Base-by-base conservation (phyloP, 176 grass and related monocot species). In the Thalia dealbata region DNA sequence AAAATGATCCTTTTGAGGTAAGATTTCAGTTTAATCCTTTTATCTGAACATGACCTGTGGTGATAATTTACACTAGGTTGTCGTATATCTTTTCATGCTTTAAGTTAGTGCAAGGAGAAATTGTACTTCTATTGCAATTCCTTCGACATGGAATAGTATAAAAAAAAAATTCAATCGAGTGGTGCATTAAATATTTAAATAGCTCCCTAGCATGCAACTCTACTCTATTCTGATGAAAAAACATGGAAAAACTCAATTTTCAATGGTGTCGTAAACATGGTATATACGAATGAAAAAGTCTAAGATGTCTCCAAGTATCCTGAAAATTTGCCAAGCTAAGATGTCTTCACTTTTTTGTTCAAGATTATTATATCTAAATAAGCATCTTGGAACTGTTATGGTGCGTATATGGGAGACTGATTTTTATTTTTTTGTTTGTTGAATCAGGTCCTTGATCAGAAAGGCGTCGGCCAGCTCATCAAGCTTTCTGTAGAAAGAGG, bases 1-100 rank as follows among this genome's bases (percentile, higher is more conserved):
- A 99, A 78, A 87, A 88, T 81, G 95, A 99, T 81, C 95, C 95
- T 3, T 99, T 99, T 71, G 90, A 99, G 95, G 95, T 99, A 99
- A 80, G 50, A 28, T 76, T 56, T 24, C 38, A 43, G n/a, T 22
- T 1, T 19, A 44, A 25, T 66, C 38, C 23, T 41, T 42, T 21
- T n/a, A 12, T 44, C 19, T 44, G 1, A n/a, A 43, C 35, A 43
- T 32, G n/a, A 13, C 19, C n/a, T 11, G 10, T 11, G 12, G 9
- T 44, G 2, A 23, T 44, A 22, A 3, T 68, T 43, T 68, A 18
- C 27, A 22, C 65, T 44, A 68, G 38, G 19, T 43, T 68, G 19
- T 22, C 18, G 5, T 43, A 68, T 68, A 28, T n/a, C 19, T 44
- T 38, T 68, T 44, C 15, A 44, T 11, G 15, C 19, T 44, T 43